Conservation (phyloP, 139 green algal genomes). For the Closterium sp. region DNA sequence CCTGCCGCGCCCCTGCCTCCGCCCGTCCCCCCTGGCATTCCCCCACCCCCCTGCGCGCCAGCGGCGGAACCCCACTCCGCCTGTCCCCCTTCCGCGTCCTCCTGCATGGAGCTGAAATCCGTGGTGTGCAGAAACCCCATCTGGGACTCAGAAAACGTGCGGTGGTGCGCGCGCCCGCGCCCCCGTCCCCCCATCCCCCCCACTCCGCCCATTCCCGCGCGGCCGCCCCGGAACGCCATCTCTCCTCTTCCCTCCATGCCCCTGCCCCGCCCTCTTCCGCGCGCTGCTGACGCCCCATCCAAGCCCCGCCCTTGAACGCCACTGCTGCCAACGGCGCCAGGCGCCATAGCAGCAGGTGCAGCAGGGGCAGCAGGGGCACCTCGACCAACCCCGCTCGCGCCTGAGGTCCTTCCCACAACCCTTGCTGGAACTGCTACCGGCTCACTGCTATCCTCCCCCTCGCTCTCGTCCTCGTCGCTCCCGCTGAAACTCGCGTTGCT, state of each 20-base stretch:
- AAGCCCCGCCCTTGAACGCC: too few relatives aligned
- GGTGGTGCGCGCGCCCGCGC: not conserved
- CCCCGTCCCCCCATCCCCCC: not conserved
- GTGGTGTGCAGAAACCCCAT: not conserved
- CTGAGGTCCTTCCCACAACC: not conserved
- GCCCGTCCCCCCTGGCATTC: not conserved
- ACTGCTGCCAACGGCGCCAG: too few relatives aligned
- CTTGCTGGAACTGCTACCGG: not conserved
- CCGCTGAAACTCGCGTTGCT: not conserved
- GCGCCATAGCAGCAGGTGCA: not conserved
- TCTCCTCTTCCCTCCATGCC: not conserved
- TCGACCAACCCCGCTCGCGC: not conserved
- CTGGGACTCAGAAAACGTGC: not conserved
- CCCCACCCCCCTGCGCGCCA: not conserved
- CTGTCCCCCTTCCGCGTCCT: not conserved
- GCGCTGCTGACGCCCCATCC: not conserved
- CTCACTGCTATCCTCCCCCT: not conserved
- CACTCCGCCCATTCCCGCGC: not conserved
- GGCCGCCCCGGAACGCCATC: not conserved
- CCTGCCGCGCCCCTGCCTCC: not conserved
- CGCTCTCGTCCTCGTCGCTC: not conserved
- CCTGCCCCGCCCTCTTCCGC: not conserved
- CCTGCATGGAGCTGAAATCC: not conserved
- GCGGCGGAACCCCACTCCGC: not conserved
- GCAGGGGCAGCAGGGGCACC: not conserved